Evolutionary conservation across 352 stramenopile species (phyloP).

Genomic region (Globisporangium canariense): DNA sequence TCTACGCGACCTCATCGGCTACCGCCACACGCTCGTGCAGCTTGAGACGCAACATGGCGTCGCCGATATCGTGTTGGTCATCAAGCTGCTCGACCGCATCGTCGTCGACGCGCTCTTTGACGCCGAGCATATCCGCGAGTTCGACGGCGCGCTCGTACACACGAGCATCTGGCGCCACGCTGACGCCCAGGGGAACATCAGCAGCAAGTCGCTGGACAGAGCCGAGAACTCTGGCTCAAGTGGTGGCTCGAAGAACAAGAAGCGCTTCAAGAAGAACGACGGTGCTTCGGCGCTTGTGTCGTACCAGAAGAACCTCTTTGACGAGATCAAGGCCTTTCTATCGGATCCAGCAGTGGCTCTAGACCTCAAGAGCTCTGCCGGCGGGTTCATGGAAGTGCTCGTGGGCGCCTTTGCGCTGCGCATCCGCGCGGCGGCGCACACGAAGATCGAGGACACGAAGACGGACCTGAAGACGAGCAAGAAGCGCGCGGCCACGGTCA

Average conservation of each 20-base stretch:
- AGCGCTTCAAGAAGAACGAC: conserved; percentile 38
- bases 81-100: conserved; percentile 47
- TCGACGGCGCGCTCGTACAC: conserved; percentile 58
- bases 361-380: conserved; percentile 45
- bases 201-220: background rate
- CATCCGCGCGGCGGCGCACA: conserved; percentile 54
- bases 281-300: conserved; percentile 42
- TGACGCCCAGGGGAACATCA: background rate
- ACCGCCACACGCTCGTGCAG: conserved; percentile 42
- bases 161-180: conserved; percentile 25
- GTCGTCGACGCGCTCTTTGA: conserved; percentile 79
- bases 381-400: conserved; percentile 61
- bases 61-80: conserved; percentile 15
- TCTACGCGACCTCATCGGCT: conserved; percentile 51
- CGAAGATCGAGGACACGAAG: conserved; percentile 74
- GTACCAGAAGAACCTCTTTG: conserved; percentile 79
- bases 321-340: conserved; percentile 60
- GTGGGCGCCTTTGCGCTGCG: conserved; percentile 50
- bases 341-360: conserved; percentile 28
- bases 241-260: conserved; percentile 29
- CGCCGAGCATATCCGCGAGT: conserved; percentile 69
- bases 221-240: background rate
- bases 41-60: conserved; percentile 18
- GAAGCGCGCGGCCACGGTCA: conserved; percentile 72
- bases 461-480: conserved; percentile 68